Percentiles rank a stretch among this genome's conserved stretches.
Evolutionary conservation across 192 early-diverging fungal species (phyloP).

Genomic region (Nowakowskiella sp.): DNA sequence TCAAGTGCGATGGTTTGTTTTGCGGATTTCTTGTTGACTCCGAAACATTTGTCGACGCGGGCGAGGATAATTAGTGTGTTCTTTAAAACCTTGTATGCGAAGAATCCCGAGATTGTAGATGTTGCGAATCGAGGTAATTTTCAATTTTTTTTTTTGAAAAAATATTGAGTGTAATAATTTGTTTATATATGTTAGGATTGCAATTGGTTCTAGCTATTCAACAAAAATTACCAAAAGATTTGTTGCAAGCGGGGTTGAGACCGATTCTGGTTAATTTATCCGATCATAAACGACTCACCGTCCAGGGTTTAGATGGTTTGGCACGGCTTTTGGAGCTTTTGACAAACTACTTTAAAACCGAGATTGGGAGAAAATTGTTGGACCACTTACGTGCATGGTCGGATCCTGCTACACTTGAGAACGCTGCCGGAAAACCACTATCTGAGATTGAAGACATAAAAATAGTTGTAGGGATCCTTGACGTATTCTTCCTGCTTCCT

Average conservation of each 20-base stretch:
- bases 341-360: constrained; percentile 97
- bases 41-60: constrained; percentile 67
- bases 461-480: constrained; percentile 88
- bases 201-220: constrained; percentile 69
- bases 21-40: constrained; percentile 66
- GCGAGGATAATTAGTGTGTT: constrained; percentile 93
- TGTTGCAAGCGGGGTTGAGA: constrained; percentile 89
- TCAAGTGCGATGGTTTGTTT: constrained; percentile 86
- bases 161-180: constrained; percentile 1
- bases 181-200: constrained; percentile 39
- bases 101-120: constrained; percentile 89
- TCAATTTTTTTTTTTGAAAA: neutral
- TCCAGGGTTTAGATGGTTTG: constrained; percentile 86
- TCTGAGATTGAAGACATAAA: constrained; percentile 87
- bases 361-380: constrained; percentile 95
- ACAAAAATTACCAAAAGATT: constrained; percentile 86
- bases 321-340: constrained; percentile 87
- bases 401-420: constrained; percentile 72
- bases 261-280: constrained; percentile 94
- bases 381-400: constrained; percentile 95
- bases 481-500: constrained; percentile 90
- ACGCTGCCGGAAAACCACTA: constrained; percentile 72
- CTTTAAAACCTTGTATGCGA: constrained; percentile 97
- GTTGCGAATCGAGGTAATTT: constrained; percentile 73
- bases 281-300: constrained; percentile 88